These are phyloP conservation scores for Xylariomycetidae sp. DNA, from an alignment of 2,329 filamentous ascomycete species.

Conservation along the genomic window DNA sequence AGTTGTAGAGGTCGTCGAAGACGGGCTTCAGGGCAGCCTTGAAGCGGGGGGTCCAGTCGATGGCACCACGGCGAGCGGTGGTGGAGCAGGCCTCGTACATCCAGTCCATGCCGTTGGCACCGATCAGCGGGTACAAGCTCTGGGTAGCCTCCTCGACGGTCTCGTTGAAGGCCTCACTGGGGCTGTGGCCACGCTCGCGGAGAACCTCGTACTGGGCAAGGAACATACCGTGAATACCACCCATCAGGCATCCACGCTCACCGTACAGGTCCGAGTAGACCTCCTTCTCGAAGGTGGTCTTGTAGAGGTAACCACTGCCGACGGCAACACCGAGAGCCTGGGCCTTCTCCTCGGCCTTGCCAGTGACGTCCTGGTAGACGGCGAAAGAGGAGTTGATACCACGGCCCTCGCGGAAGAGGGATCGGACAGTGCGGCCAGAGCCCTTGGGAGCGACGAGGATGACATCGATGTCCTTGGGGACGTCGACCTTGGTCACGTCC, in stretches of 20 bases:
- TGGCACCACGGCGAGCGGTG: constrained; percentile 94
- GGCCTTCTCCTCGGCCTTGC: constrained; percentile 97
- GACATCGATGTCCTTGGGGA: constrained; percentile 92
- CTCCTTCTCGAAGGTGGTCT: constrained; percentile 99
- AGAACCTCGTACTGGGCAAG: constrained; percentile 99
- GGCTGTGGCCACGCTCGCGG: constrained; percentile 94
- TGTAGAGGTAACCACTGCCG: constrained; percentile 97
- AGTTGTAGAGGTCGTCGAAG: constrained; percentile 95
- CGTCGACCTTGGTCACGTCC: constrained; percentile 97
- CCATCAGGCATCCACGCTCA: constrained; percentile 99
- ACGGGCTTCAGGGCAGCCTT: constrained; percentile 98
- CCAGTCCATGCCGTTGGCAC: constrained; percentile 98
- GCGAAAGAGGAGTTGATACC: constrained; percentile 99
- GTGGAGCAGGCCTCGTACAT: constrained; percentile 99
- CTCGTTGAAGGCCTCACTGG: constrained; percentile 99
- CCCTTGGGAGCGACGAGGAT: constrained; percentile 99
- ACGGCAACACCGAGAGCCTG: constrained; percentile 94
- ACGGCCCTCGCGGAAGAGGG: constrained; percentile 97
- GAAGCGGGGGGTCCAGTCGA: constrained; percentile 97
- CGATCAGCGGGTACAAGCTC: constrained; percentile 95
- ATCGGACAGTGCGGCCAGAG: constrained; percentile 95
- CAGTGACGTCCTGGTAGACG: constrained; percentile 97
- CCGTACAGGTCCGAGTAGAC: constrained; percentile 99
- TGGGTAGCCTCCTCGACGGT: constrained; percentile 99
- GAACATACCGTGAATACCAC: constrained; percentile 99